Evolutionary conservation across 352 stramenopile species (phyloP).

Genomic region (Phytophthora syringae): DNA sequence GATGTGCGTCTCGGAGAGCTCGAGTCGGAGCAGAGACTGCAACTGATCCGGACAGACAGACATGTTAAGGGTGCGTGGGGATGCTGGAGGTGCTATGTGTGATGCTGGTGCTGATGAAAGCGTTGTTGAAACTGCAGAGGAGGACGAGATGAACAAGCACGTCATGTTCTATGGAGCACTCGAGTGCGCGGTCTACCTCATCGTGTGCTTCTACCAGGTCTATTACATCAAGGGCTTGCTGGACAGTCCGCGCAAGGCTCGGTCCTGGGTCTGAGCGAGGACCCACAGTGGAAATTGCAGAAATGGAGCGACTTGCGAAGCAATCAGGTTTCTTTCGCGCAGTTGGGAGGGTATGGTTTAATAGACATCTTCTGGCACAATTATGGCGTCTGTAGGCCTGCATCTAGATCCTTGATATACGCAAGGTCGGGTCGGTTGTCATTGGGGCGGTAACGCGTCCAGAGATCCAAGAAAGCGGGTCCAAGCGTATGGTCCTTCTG

Average conservation of each 20-base stretch:
- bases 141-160: conserved; percentile 81
- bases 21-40: conserved; percentile 79
- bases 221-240: conserved; percentile 84
- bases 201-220: conserved; percentile 74
- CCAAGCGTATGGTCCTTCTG: conserved; percentile 43
- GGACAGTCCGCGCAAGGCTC: conserved; percentile 55
- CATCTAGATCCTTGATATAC: conserved; percentile 65
- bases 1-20: conserved; percentile 81
- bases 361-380: conserved; percentile 23
- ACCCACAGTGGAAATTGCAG: neutral
- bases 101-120: neutral
- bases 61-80: conserved; percentile 65
- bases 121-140: conserved; percentile 45
- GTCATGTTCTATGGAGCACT: conserved; percentile 76
- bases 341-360: conserved; percentile 30
- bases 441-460: conserved; percentile 55
- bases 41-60: conserved; percentile 77
- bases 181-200: conserved; percentile 76
- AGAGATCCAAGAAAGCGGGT: conserved; percentile 57
- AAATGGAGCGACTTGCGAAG: too few relatives aligned
- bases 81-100: neutral
- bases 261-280: conserved; percentile 52
- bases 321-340: too few relatives aligned
- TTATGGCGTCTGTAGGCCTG: conserved; percentile 46
- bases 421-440: conserved; percentile 68